These are phyloP conservation scores for Saprolegnia parasitica DNA, from an alignment of 352 stramenopile species.

Conservation along the genomic window DNA sequence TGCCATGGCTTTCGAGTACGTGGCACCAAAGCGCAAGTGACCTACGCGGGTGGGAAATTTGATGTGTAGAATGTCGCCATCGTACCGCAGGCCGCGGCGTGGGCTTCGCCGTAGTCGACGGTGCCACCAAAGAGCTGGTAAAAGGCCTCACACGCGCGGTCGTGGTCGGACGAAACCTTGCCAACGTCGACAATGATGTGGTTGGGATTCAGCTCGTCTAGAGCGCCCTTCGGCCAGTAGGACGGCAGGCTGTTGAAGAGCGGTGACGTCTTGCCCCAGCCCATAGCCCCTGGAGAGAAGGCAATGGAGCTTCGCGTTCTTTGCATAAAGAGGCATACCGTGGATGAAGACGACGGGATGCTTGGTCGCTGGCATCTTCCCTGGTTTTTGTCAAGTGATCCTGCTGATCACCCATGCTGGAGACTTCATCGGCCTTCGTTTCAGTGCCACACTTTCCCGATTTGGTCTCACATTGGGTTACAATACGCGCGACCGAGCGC, in stretches of 20 bases:
- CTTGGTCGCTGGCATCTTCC: conserved; percentile 38
- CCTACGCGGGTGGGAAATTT: conserved; percentile 20
- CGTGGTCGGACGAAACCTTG: conserved; percentile 56
- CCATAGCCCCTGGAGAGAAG: conserved; percentile 30
- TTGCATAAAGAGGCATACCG: conserved; percentile 29
- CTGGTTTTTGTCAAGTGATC: not conserved
- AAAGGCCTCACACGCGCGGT: conserved; percentile 61
- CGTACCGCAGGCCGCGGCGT: conserved; percentile 30
- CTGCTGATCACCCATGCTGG: not conserved
- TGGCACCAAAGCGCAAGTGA: conserved; percentile 47
- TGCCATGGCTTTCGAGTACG: conserved; percentile 31
- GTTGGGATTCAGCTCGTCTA: conserved; percentile 49
- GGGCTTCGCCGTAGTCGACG: conserved; percentile 59
- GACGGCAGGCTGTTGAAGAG: conserved; percentile 44
- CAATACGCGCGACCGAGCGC: too few relatives aligned
- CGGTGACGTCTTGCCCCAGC: conserved; percentile 45
- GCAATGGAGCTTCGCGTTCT: not conserved
- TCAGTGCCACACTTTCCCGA: too few relatives aligned
- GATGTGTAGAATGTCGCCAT: not conserved
- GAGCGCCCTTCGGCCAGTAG: conserved; percentile 52
- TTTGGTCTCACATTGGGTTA: too few relatives aligned
- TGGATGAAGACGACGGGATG: conserved; percentile 64
- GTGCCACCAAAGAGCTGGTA: conserved; percentile 53
- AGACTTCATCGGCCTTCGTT: conserved; percentile 8
- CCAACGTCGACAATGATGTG: conserved; percentile 58